Percentiles rank a stretch among this genome's conserved stretches.
These are phyloP conservation scores for Leptographium procerum DNA, from an alignment of 2,329 filamentous ascomycete genomes.

Conservation along the genomic window DNA sequence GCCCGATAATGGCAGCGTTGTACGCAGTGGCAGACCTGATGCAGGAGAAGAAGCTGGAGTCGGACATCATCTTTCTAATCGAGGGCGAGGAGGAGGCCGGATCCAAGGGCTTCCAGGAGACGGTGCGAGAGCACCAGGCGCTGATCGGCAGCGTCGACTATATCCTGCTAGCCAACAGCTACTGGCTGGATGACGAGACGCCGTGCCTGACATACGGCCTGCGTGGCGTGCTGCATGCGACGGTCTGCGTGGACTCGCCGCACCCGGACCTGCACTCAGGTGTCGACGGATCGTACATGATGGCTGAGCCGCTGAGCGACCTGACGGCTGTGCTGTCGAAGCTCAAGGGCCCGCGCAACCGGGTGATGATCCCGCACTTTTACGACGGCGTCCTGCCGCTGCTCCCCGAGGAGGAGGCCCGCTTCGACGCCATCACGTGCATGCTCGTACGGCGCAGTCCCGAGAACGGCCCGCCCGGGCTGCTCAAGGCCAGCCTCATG, in stretches of 20 bases:
- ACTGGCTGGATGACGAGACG: slow-evolving; percentile 94
- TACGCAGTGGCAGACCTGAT: slow-evolving; percentile 87
- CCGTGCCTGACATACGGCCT: slow-evolving; percentile 93
- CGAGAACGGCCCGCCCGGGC: slow-evolving; percentile 42
- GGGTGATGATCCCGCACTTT: slow-evolving; percentile 76
- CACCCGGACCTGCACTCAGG: slow-evolving; percentile 88
- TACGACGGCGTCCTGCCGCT: slow-evolving; percentile 74
- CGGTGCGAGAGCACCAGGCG: slow-evolving; percentile 67
- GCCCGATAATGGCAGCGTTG: slow-evolving; percentile 83
- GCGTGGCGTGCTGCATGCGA: slow-evolving; percentile 86
- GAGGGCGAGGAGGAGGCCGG: slow-evolving; percentile 96
- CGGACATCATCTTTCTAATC: slow-evolving; percentile 87
- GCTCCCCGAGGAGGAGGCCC: slow-evolving; percentile 61
- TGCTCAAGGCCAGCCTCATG: slow-evolving; percentile 78
- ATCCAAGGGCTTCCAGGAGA: slow-evolving; percentile 79
- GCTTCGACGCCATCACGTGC: slow-evolving; percentile 75
- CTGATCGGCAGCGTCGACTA: slow-evolving; percentile 87
- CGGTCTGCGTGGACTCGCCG: slow-evolving; percentile 73
- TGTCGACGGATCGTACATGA: slow-evolving; percentile 85
- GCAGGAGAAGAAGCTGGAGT: slow-evolving; percentile 70
- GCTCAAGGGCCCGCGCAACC: slow-evolving; percentile 70
- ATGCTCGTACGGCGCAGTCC: slow-evolving; percentile 53
- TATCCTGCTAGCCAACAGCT: slow-evolving; percentile 91
- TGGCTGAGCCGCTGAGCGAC: slow-evolving; percentile 87
- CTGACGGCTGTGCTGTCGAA: slow-evolving; percentile 72